Evolutionary conservation across 169 alveolate species (phyloP).

Genomic region (Plasmodium blacklocki): DNA sequence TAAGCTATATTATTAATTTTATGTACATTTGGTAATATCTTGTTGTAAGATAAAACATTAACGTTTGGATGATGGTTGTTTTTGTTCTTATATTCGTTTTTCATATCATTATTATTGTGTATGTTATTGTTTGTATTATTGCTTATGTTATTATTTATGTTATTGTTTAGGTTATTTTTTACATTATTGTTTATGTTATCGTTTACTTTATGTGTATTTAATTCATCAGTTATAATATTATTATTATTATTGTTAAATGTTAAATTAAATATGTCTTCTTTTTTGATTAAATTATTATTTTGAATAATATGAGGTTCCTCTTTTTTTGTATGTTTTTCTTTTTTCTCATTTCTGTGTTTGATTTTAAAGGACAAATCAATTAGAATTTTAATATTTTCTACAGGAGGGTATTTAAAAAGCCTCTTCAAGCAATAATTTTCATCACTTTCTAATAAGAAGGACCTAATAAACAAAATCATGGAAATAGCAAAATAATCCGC

Average conservation of each 20-base stretch:
- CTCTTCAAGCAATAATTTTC: conserved; percentile 60
- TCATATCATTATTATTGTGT: conserved; percentile 7
- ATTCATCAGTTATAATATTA: background rate
- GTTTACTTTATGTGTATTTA: background rate
- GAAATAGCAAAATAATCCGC: conserved; percentile 60
- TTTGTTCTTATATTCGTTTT: conserved; percentile 14
- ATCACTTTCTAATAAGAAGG: conserved; percentile 56
- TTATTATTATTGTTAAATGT: background rate
- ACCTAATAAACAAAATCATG: conserved; percentile 49
- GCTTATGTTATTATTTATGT: background rate
- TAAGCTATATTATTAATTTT: conserved; percentile 5
- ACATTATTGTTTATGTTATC: background rate
- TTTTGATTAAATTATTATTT: background rate
- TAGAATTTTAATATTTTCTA: conserved; percentile 58
- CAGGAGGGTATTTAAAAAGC: conserved; percentile 69
- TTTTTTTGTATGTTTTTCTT: conserved; percentile 25
- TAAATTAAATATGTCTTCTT: background rate
- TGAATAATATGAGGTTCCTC: background rate
- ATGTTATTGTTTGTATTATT: background rate
- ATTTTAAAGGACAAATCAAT: conserved; percentile 48
- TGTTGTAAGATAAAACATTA: conserved; percentile 6
- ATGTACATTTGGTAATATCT: conserved; percentile 3
- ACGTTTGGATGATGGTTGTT: conserved; percentile 24
- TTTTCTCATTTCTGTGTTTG: conserved; percentile 32
- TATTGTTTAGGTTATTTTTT: background rate